A percentile compares a stretch with the other conserved stretches of the same genome.
These are phyloP conservation scores for Rubus idaeus DNA, from an alignment of 306 rosid species.

Conservation along the genomic window DNA sequence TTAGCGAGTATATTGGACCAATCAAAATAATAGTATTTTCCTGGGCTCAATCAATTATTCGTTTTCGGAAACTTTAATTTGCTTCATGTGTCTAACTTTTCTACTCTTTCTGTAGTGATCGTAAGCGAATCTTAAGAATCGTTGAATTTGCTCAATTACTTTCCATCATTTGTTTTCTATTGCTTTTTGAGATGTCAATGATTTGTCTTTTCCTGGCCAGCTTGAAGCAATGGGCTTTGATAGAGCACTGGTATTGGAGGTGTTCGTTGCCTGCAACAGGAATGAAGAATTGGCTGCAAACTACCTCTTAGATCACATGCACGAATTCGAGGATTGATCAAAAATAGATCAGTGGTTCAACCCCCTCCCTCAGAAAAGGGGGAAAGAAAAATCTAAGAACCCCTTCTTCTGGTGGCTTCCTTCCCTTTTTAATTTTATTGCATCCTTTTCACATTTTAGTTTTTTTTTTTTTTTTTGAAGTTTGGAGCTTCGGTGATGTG, in stretches of 20 bases:
- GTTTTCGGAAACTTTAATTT: background rate
- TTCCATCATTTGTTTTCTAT: background rate
- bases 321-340: constrained; percentile 74
- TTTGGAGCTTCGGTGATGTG: background rate
- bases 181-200: background rate
- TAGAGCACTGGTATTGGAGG: constrained; percentile 80
- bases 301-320: constrained; percentile 85
- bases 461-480: background rate
- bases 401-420: background rate
- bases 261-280: constrained; percentile 84
- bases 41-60: background rate
- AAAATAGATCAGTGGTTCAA: constrained; percentile 8
- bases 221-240: constrained; percentile 96
- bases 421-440: background rate
- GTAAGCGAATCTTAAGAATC: background rate
- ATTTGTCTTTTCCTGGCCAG: constrained; percentile 35
- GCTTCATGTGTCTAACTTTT: background rate
- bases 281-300: constrained; percentile 94
- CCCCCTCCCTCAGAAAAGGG: background rate
- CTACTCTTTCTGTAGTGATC: background rate
- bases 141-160: background rate
- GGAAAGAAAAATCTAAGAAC: background rate
- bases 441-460: background rate
- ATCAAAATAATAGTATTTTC: no score
- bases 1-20: background rate